These are phyloP conservation scores for Pulveroboletus sp. DNA, from an alignment of 768 basidiomycete species.

Conservation along the genomic window DNA sequence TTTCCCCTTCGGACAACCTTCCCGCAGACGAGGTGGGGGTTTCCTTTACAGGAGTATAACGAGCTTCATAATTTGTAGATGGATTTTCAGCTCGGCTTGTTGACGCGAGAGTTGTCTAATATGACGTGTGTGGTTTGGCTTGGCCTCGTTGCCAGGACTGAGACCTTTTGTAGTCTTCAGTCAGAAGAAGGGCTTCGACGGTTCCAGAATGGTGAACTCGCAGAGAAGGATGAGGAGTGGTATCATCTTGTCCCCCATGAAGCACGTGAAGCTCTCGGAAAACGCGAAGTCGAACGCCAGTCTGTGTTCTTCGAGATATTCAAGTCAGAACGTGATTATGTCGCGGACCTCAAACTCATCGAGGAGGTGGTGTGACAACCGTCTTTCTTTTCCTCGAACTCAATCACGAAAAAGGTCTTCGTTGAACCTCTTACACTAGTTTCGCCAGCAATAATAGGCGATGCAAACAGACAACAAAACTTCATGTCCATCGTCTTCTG, in stretches of 20 bases:
- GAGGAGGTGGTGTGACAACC: slow-evolving; percentile 47
- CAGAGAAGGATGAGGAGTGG: slow-evolving; percentile 80
- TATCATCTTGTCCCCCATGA: slow-evolving; percentile 68
- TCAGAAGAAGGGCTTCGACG: slow-evolving; percentile 58
- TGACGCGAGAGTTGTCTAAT: slow-evolving; percentile 34
- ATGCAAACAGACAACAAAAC: slow-evolving; percentile 44
- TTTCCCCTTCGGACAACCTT: slow-evolving; percentile 33
- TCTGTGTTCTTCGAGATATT: slow-evolving; percentile 86
- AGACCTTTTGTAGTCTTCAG: slow-evolving; percentile 41
- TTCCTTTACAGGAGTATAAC: slow-evolving; percentile 21
- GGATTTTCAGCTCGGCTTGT: slow-evolving; percentile 21
- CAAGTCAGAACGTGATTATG: slow-evolving; percentile 86
- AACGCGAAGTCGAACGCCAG: slow-evolving; percentile 79
- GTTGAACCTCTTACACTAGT: slow-evolving; percentile 58
- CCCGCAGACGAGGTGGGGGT: slow-evolving; percentile 35
- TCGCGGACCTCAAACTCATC: slow-evolving; percentile 69
- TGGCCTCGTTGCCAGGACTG: slow-evolving; percentile 3
- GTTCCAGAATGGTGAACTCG: slow-evolving; percentile 64
- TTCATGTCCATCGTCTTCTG: slow-evolving; percentile 84
- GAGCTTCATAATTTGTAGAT: slow-evolving; percentile 20
- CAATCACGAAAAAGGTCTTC: slow-evolving; percentile 51
- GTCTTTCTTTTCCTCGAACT: slow-evolving; percentile 1
- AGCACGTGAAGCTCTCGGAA: slow-evolving; percentile 64
- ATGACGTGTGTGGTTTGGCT: slow-evolving; percentile 34
- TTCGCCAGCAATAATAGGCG: slow-evolving; percentile 59